Evolutionary conservation across 495 filamentous ascomycete genomes (phyloP), one percentile per base, ranked within the genome.

Genomic region (Penicillium waksmanii): DNA sequence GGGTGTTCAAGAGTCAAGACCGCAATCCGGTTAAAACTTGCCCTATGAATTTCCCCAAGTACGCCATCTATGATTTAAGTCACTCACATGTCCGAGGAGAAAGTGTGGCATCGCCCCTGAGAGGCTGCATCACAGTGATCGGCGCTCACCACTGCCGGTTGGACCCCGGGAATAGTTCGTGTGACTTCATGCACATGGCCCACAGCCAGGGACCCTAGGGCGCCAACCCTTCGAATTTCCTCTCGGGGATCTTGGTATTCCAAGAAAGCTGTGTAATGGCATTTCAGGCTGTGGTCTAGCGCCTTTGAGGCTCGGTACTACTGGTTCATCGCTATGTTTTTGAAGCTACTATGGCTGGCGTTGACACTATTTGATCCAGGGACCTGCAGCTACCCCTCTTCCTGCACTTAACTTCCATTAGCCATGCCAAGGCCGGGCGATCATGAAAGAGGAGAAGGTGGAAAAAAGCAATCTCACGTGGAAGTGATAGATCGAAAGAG

Each of bases 351-450:
- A 31, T 8, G 27, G 8, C 27, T 5, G 46, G 46, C 21, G 46
- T 48, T n/a, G 8, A 48, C 21, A 27, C 21, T 12, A 23, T 48
- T 48, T 48, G 11, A n/a, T 18, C 10, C 46, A 48, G 11, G 23
- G 19, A 13, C 36, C 19, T 48, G 46, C 46, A 48, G 46, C 46
- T 48, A 48, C 46, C 46, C 46, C 46, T 48, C 46, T n/a, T 48
- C 46, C 7, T 48, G 46, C 23, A n/a, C 23, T n/a, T 48, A 27
- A 19, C 46, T 48, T 48, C 46, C 21, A 3, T 48, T 9, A 27
- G 23, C 46, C n/a, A 48, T 48, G 46, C 46, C 46, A 21, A 48
- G 46, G 46, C 46, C 46, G 46, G 46, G 15, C 46, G 18, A 48
- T 48, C 23, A 27, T 12, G 21, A 11, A 23, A 48, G 21, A 48